phyloP scores from a whole-genome alignment of 1,139 yeast genomes.

The Magnusiomyces magnusii region DNA sequence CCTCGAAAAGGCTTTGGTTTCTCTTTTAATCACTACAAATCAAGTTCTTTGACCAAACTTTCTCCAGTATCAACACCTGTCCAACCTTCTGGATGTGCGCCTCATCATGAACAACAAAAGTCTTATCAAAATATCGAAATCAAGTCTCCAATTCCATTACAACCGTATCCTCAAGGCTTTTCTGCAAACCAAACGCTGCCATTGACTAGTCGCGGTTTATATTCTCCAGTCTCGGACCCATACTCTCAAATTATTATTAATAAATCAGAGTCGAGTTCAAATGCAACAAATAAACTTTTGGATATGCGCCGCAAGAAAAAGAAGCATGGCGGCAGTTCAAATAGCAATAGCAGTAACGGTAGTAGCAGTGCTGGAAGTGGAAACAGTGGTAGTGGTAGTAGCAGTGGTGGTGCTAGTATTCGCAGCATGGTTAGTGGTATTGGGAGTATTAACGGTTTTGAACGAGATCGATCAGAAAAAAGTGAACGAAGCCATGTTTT shows the following conservation, averaged over 20 bases:
- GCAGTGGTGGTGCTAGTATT: not conserved
- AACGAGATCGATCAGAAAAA: not conserved
- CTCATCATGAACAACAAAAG: not conserved
- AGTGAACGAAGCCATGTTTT: not conserved
- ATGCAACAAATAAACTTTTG: not conserved
- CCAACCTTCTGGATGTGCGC: not conserved
- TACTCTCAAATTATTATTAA: not conserved
- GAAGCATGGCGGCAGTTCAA: not conserved
- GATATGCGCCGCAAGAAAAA: not conserved
- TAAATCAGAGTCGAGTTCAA: not conserved
- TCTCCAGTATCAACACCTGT: not conserved
- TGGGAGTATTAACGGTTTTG: not conserved
- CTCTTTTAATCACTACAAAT: not conserved
- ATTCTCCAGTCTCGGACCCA: not conserved
- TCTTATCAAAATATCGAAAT: not conserved
- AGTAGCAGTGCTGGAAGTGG: not conserved
- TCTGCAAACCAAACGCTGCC: not conserved
- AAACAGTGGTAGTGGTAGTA: not conserved
- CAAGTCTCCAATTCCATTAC: not conserved
- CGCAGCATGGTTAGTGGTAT: not conserved
- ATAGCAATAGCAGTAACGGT: not conserved
- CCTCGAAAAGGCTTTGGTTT: not conserved
- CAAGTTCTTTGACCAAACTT: not conserved
- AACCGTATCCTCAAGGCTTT: not conserved
- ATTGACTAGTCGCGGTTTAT: not conserved